Conservation (phyloP, 108 stramenopile species). For the Cylindrotheca closterium region DNA sequence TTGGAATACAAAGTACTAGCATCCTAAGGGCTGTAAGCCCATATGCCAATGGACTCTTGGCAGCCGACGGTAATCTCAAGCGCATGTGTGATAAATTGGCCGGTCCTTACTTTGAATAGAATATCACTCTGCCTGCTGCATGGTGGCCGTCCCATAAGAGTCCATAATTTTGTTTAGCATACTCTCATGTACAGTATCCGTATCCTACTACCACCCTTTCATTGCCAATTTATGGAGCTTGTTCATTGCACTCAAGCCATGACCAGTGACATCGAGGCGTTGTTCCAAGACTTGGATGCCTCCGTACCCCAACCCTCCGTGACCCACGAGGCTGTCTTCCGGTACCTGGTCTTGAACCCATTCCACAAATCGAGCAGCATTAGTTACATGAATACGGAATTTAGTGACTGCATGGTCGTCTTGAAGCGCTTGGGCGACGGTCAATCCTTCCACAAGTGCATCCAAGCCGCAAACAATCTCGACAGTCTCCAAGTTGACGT, state of each 20-base stretch:
- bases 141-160: no score
- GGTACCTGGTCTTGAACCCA: constrained; percentile 37
- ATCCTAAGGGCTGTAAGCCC: constrained; percentile 50
- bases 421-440: constrained; percentile 4
- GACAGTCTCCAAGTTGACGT: constrained; percentile 44
- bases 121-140: no score
- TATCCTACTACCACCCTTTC: no score
- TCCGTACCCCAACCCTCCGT: constrained; percentile 46
- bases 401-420: constrained; percentile 4
- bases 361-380: constrained; percentile 37
- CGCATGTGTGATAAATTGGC: constrained; percentile 34
- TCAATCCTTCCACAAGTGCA: constrained; percentile 35
- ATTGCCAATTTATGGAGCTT: not conserved
- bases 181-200: no score
- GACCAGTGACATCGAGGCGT: constrained; percentile 50
- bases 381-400: constrained; percentile 14
- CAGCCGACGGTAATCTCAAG: constrained; percentile 34
- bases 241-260: constrained; percentile 38
- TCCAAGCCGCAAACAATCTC: constrained; percentile 53
- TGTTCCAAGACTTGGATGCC: constrained; percentile 40
- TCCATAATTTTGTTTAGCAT: no score
- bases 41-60: constrained; percentile 39
- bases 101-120: constrained; percentile 33
- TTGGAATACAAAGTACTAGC: constrained; percentile 48
- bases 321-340: constrained; percentile 15